Evolutionary conservation across 1,139 yeast genomes (phyloP).

Genomic region (Debaryomyces robertsiae): DNA sequence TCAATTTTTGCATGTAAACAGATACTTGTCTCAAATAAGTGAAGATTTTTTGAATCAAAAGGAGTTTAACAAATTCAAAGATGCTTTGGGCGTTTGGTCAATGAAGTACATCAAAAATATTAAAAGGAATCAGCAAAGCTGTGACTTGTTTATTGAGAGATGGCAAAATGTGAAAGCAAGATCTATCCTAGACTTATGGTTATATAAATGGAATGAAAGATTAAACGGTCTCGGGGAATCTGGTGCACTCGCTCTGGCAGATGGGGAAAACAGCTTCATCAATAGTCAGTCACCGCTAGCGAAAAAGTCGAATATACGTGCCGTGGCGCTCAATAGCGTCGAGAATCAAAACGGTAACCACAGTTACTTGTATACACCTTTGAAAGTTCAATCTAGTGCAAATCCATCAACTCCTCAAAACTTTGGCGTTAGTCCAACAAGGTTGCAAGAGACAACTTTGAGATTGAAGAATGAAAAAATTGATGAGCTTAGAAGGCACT

Average conservation of each 20-base stretch:
- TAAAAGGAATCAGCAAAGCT: conserved; percentile 38
- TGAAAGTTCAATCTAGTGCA: conserved; percentile 27
- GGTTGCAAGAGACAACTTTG: conserved; percentile 43
- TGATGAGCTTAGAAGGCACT: conserved; percentile 38
- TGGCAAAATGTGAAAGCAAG: conserved; percentile 34
- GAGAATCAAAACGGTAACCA: conserved; percentile 10
- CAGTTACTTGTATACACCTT: conserved; percentile 38
- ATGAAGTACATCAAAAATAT: conserved; percentile 39
- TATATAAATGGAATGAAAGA: conserved; percentile 23
- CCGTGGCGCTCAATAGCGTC: conserved; percentile 4
- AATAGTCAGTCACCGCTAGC: conserved; percentile 43
- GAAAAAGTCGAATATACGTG: conserved; percentile 18
- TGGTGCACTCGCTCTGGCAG: conserved; percentile 16
- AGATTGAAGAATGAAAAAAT: conserved; percentile 37
- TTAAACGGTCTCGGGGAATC: conserved; percentile 2
- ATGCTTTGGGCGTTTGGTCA: conserved; percentile 39
- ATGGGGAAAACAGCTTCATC: conserved; percentile 25
- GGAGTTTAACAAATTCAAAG: conserved; percentile 30
- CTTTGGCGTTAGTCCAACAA: conserved; percentile 37
- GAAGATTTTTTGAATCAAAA: conserved; percentile 33
- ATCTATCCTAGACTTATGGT: conserved; percentile 44
- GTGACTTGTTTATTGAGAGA: conserved; percentile 36
- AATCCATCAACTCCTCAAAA: conserved; percentile 26
- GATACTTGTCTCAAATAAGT: conserved; percentile 29
- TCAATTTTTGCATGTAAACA: conserved; percentile 25